Evolutionary conservation across 2,329 filamentous ascomycete genomes (phyloP), one percentile per base, ranked within the genome.

Genomic region (Escovopsis weberi): DNA sequence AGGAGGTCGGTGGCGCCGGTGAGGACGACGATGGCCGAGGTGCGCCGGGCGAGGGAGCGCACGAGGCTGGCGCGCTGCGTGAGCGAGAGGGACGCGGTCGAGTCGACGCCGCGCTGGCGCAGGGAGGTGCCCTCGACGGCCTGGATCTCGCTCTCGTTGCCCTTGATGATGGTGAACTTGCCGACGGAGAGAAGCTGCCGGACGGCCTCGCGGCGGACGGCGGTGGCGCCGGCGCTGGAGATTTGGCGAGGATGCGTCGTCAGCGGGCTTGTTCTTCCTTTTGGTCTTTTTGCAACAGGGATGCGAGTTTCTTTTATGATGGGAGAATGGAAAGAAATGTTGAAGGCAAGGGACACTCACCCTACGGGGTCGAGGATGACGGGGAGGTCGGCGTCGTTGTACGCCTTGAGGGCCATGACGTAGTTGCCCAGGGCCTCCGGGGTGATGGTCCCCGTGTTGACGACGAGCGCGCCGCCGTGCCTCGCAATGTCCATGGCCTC

Each of bases 381-480:
- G 0, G 88, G 85, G 2, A 81, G 75, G 1, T 79, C 79, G 8
- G 72, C 74, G 2, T 69, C 67, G 53, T 95, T 96, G 68, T 96
- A 95, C 1, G 86, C 87, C 35, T 65, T 65, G 9, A 94, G 66
- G 0, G 88, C 87, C 55, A 79, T 72, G 33, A 76, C 56, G 59
- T 91, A 87, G 58, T 85, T 85, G 10, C 66, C 54, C 3, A 89
- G 61, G 33, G 79, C 80, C 5, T 86, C 82, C 0, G 80, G 77
- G 1, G 84, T 91, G 6, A 89, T 78, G 0, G 86, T 94, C 26
- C 89, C 89, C 86, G 95, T 95, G 63, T 96, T 96, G 56, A 96
- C 73, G 38, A 96, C 82, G 1, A 96, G 72, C 1, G 81, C 77
- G 10, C 85, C 86, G 33, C 80, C 80, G 0, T 93, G 72, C 28